A percentile compares a stretch with the other conserved stretches of the same genome.
These are phyloP conservation scores for Umbelopsis sp. DNA, from an alignment of 371 early-diverging fungal genomes.

Conservation along the genomic window DNA sequence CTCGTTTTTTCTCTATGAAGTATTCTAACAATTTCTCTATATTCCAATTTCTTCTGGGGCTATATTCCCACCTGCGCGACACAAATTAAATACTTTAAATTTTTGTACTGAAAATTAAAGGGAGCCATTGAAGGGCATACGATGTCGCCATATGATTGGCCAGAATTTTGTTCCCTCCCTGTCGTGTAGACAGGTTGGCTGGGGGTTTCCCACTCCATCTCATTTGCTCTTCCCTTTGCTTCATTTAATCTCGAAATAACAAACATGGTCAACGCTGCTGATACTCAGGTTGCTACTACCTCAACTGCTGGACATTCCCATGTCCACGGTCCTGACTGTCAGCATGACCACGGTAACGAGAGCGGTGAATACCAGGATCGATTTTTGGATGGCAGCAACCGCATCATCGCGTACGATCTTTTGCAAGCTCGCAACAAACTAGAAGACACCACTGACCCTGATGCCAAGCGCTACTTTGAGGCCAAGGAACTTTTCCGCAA, in stretches of 20 bases:
- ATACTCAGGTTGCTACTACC: constrained; percentile 14
- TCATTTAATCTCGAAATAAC: neutral
- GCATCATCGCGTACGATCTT: constrained; percentile 64
- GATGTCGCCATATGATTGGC: constrained; percentile 13
- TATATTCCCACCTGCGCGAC: neutral
- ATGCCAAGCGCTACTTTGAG: constrained; percentile 58
- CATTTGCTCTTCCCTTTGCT: neutral
- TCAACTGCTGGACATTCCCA: neutral
- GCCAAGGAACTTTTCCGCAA: constrained; percentile 64
- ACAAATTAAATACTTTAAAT: neutral
- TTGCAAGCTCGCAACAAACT: constrained; percentile 59
- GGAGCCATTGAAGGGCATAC: neutral
- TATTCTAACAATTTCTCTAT: too few species aligned
- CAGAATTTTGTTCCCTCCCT: neutral
- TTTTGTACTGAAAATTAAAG: neutral
- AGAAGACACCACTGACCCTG: constrained; percentile 62
- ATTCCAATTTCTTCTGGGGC: too few species aligned
- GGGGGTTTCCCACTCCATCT: neutral
- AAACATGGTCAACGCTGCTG: constrained; percentile 16
- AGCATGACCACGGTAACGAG: constrained; percentile 5
- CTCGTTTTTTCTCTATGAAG: too few species aligned
- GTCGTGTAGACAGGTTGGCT: neutral
- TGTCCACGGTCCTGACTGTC: constrained; percentile 13
- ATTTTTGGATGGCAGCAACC: constrained; percentile 52
- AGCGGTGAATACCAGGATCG: constrained; percentile 50